A percentile compares a stretch with the other conserved stretches of the same genome.
Conservation (phyloP, 192 early-diverging fungal genomes). For the Backusella liffmaniae region DNA sequence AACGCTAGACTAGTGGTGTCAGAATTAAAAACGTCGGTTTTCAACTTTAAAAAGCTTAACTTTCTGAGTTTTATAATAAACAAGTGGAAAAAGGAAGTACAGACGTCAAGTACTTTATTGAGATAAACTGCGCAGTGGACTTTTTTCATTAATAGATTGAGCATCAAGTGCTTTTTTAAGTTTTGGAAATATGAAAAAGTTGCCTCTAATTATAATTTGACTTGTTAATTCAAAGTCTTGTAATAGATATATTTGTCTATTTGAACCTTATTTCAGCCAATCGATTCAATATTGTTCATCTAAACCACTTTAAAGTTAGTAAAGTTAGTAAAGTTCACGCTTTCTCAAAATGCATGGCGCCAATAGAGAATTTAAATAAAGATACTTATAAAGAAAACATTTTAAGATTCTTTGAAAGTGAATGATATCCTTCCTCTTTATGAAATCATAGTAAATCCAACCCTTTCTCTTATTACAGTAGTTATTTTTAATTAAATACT, state of each 20-base stretch:
- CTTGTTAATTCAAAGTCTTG: not conserved
- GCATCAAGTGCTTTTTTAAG: not conserved
- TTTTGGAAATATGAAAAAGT: not conserved
- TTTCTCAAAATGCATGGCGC: not conserved
- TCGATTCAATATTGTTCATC: not conserved
- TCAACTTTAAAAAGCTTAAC: not conserved
- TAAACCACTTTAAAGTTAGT: not conserved
- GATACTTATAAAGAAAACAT: not conserved
- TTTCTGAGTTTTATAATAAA: not conserved
- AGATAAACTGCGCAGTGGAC: not conserved
- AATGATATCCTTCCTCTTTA: not conserved
- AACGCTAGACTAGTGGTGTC: too few species aligned
- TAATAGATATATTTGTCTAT: not conserved
- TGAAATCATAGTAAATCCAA: too few species aligned
- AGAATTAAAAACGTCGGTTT: too few species aligned
- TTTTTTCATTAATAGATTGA: not conserved
- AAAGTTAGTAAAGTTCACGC: too few species aligned
- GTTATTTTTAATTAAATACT: too few species aligned
- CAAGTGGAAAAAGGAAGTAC: not conserved
- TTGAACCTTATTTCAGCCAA: not conserved
- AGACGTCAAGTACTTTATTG: too few species aligned
- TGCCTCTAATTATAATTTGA: not conserved
- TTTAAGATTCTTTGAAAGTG: not conserved
- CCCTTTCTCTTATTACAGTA: too few species aligned
- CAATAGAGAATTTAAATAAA: not conserved